phyloP scores from a whole-genome alignment of 2,329 filamentous ascomycete species.

The Purpureocillium takamizusanense region DNA sequence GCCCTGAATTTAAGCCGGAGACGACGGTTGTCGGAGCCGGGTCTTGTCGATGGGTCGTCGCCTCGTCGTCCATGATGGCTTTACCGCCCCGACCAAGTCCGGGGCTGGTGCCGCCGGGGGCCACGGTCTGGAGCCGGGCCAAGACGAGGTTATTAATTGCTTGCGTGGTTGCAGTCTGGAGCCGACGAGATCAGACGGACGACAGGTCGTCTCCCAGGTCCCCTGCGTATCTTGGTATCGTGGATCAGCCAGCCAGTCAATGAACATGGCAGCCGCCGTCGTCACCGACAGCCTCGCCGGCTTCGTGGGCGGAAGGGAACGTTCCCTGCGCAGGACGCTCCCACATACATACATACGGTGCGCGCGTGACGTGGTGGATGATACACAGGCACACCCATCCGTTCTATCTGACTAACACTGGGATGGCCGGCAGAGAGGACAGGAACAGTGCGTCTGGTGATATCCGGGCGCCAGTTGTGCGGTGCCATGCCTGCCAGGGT shows the following conservation, averaged over 20 bases:
- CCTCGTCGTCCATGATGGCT: no score
- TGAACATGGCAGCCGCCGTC: neutral
- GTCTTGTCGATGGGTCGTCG: neutral
- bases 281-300: neutral
- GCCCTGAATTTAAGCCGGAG: constrained; percentile 4
- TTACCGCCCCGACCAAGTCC: no score
- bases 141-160: no score
- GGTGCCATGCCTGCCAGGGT: no score
- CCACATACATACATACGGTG: neutral
- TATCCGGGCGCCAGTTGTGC: no score
- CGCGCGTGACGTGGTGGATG: constrained; percentile 3
- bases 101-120: no score
- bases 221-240: no score
- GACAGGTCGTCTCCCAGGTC: neutral
- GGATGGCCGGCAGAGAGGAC: no score
- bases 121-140: no score
- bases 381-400: neutral
- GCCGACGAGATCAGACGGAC: neutral
- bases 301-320: constrained; percentile 1
- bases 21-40: constrained; percentile 1
- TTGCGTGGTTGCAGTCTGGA: no score
- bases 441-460: no score
- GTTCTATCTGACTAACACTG: no score
- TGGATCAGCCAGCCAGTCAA: neutral
- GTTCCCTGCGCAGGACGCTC: neutral